Evolutionary conservation across 768 basidiomycete genomes (phyloP).

Genomic region (Mycena vulgaris): DNA sequence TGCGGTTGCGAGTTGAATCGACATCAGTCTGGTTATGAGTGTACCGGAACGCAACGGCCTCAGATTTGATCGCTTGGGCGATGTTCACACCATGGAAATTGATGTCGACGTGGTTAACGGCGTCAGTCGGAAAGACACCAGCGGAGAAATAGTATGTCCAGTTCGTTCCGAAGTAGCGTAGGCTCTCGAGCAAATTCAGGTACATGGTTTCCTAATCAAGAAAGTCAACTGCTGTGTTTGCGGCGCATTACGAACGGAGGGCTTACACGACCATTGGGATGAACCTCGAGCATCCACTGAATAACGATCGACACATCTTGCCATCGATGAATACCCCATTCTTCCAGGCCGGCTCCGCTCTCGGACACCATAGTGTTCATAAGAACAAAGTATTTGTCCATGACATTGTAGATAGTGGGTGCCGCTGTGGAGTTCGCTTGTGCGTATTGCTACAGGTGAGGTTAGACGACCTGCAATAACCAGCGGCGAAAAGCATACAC

Average conservation of each 20-base stretch:
- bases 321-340: slow-evolving; percentile 36
- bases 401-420: slow-evolving; percentile 22
- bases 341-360: slow-evolving; percentile 29
- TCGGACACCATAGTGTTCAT: slow-evolving; percentile 31
- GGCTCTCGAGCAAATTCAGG: slow-evolving; percentile 24
- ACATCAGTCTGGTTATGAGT: slow-evolving; percentile 28
- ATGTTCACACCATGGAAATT: slow-evolving; percentile 34
- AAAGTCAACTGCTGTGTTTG: neutral
- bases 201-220: slow-evolving; percentile 29
- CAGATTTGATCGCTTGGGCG: slow-evolving; percentile 36
- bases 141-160: slow-evolving; percentile 25
- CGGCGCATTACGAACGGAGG: neutral
- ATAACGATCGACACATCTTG: slow-evolving; percentile 29
- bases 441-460: slow-evolving; percentile 27
- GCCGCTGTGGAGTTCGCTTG: slow-evolving; percentile 36
- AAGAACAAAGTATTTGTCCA: slow-evolving; percentile 30
- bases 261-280: slow-evolving; percentile 32
- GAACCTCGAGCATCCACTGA: slow-evolving; percentile 33
- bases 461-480: neutral
- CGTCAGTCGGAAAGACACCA: slow-evolving; percentile 25
- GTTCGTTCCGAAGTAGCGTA: slow-evolving; percentile 20
- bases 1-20: slow-evolving; percentile 29
- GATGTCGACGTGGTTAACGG: slow-evolving; percentile 32
- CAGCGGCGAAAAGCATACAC: neutral
- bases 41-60: slow-evolving; percentile 33